A percentile compares a stretch with the other conserved stretches of the same genome.
phyloP scores from a whole-genome alignment of 106 monocot genomes.

The Gastrodia elata region DNA sequence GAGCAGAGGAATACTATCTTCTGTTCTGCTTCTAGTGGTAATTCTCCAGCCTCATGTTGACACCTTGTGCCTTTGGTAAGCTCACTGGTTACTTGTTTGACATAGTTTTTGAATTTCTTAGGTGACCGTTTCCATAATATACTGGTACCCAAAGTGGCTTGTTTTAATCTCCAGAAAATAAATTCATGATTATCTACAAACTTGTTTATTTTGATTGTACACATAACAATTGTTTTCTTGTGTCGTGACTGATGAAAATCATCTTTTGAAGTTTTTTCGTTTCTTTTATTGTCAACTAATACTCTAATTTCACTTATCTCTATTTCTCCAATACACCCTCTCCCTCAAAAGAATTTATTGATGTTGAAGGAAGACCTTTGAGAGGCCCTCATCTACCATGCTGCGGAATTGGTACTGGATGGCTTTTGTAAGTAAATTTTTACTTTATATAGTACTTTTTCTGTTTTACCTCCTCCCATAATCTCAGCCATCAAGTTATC shows the following conservation, averaged over 20 bases:
- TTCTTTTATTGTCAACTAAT: not conserved
- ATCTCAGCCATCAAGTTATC: not conserved
- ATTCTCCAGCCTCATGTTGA: too few relatives aligned
- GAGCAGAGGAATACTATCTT: not conserved
- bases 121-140: not conserved
- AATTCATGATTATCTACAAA: not conserved
- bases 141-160: not conserved
- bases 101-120: not conserved
- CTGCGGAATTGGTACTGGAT: conserved; percentile 21
- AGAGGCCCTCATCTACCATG: conserved; percentile 20
- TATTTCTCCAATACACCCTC: not conserved
- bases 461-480: not conserved
- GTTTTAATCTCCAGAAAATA: not conserved
- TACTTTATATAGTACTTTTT: not conserved
- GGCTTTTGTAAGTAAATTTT: conserved; percentile 21
- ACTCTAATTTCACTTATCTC: not conserved
- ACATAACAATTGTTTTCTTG: not conserved
- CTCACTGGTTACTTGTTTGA: not conserved
- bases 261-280: not conserved
- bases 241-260: not conserved
- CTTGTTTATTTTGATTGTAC: not conserved
- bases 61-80: not conserved
- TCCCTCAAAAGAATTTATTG: conserved; percentile 4
- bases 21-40: too few relatives aligned
- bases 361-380: conserved; percentile 22